Evolutionary conservation across 495 filamentous ascomycete genomes (phyloP).

Genomic region (Penicillium macrosclerotiorum): DNA sequence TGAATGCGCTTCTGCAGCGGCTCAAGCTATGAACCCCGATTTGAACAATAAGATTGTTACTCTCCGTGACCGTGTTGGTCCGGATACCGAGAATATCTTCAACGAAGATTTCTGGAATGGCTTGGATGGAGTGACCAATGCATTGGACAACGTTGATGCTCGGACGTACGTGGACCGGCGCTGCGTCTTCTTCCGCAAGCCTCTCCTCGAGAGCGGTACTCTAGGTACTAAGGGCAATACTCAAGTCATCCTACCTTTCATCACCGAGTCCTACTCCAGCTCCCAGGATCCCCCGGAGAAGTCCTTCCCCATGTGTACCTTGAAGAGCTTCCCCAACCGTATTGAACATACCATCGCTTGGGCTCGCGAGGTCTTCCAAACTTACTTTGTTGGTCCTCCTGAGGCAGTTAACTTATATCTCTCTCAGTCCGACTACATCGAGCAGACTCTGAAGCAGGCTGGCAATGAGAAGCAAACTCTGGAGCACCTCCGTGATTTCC

Average conservation of each 20-base stretch:
- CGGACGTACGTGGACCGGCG: constrained; percentile 95
- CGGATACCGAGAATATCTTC: constrained; percentile 93
- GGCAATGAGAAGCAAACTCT: constrained; percentile 96
- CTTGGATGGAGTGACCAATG: constrained; percentile 94
- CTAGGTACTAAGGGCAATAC: constrained; percentile 98
- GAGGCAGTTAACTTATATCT: constrained; percentile 96
- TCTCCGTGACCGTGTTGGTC: constrained; percentile 84
- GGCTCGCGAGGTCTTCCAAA: constrained; percentile 93
- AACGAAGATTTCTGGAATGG: constrained; percentile 89
- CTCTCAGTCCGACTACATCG: constrained; percentile 86
- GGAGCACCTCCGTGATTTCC: constrained; percentile 82
- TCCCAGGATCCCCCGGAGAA: constrained; percentile 98
- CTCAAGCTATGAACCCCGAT: constrained; percentile 92
- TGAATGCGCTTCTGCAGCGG: constrained; percentile 85
- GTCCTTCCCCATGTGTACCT: constrained; percentile 97
- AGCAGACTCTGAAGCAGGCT: constrained; percentile 84
- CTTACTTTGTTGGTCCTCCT: constrained; percentile 86
- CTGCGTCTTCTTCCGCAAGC: constrained; percentile 98
- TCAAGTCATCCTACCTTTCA: constrained; percentile 83
- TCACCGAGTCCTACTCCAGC: constrained; percentile 97
- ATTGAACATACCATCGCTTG: constrained; percentile 99
- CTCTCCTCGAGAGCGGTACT: constrained; percentile 93
- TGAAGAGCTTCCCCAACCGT: constrained; percentile 96
- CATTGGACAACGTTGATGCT: constrained; percentile 96
- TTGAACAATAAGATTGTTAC: constrained; percentile 79